Base-by-base conservation (phyloP, 345 rosid genomes). In the Lepidium africanum region DNA sequence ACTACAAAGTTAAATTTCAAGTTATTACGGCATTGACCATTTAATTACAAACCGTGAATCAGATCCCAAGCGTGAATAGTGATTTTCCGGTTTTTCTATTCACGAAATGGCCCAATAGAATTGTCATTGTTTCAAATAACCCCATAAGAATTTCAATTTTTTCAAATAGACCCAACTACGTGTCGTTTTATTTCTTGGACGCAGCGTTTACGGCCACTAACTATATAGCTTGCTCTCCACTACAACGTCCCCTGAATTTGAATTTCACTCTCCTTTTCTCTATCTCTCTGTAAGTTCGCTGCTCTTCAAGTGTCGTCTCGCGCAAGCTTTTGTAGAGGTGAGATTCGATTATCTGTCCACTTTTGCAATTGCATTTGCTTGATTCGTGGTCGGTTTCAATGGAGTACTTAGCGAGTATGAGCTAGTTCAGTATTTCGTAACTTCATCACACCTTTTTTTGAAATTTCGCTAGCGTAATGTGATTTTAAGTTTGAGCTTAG, bases 371-470 rank as follows among this genome's bases (percentile, higher is more conserved):
- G 40, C 6, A 7, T 27, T 32, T 49, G 58, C 51, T 64, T 19
- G 72, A 57, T 57, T 23, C 72, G 46, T 57, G 39, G 49, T 65
- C 67, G 37, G 57, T 67, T 60, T 43, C 37, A 12, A 15, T 52
- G 45, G 63, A 36, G 41, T 54, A 32, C 0, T 14, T 60, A 4
- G 64, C 46, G 19, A 67, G 11, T 23, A 46, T 40, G 43, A 63
- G 36, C 30, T 59, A 8, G 33, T 16, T 16, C 13, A 62, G 12
- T 23, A 8, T 42, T 39, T 16, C 41, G 48, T 53, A 52, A 16
- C 63, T 52, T 63, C 55, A 5, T 53, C 38, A 10, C 9, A 7
- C 59, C 16, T 19, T 32, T 36, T 39, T 59, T 36, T 59, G 19
- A 15, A 38, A 40, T 36, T 58, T 52, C 17, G 41, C 23, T 49